phyloP scores from a whole-genome alignment of 129 eudicot genomes.

The Glebionis coronaria region DNA sequence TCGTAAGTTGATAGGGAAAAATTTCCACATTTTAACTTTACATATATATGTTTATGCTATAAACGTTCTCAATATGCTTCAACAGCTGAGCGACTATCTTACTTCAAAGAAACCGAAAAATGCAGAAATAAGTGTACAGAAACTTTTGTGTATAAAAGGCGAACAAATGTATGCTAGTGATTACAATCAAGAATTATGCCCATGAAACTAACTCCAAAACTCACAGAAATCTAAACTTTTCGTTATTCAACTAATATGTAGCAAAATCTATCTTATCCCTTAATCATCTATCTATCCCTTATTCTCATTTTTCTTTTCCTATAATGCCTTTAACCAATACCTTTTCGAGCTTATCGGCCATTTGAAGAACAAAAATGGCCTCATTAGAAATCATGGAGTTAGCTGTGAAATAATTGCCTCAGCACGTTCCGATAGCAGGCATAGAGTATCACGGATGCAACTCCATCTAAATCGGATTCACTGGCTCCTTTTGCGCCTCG shows the following conservation, averaged over 20 bases:
- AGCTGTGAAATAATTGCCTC: no score
- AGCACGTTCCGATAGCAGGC: no score
- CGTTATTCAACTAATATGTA: not conserved
- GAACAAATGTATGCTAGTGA: no score
- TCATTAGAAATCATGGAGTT: no score
- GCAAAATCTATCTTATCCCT: not conserved
- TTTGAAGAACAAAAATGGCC: no score
- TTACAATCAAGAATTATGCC: no score
- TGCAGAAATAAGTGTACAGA: not conserved
- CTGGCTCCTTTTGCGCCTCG: constrained; percentile 83
- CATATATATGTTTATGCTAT: not conserved
- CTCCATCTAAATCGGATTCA: constrained; percentile 64
- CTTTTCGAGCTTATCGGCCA: no score
- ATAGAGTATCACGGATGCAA: no score
- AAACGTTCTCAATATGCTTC: not conserved
- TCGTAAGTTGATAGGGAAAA: not conserved
- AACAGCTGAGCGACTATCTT: not conserved
- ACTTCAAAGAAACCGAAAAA: not conserved
- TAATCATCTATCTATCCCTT: not conserved
- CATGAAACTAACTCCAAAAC: not conserved
- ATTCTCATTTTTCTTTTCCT: not conserved
- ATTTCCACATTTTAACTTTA: not conserved
- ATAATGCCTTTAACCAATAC: not conserved
- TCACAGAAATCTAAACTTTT: not conserved
- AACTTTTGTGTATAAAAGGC: no score